phyloP scores from a whole-genome alignment of 2,329 filamentous ascomycete species.

The Pseudocercospora eumusae region DNA sequence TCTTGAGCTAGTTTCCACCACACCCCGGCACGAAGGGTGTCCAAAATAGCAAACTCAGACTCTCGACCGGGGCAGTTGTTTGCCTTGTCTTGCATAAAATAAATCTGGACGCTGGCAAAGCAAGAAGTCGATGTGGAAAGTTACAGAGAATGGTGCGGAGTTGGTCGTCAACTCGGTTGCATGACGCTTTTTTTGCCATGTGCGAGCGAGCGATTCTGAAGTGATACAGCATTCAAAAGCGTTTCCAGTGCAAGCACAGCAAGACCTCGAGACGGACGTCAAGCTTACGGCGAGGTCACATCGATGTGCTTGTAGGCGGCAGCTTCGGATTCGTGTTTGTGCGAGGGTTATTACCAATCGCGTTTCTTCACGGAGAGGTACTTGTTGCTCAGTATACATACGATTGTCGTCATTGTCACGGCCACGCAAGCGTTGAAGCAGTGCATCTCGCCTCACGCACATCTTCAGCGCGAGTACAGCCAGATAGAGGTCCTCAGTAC shows the following conservation, averaged over 20 bases:
- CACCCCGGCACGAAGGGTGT: neutral
- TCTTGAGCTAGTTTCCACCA: too few relatives aligned
- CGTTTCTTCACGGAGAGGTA: neutral
- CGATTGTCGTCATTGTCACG: neutral
- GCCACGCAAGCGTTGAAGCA: too few relatives aligned
- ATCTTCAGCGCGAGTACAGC: neutral
- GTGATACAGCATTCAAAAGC: too few relatives aligned
- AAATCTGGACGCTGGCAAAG: neutral
- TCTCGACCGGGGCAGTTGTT: neutral
- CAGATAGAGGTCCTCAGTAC: neutral
- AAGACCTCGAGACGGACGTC: too few relatives aligned
- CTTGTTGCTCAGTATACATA: neutral
- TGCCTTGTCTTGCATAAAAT: neutral
- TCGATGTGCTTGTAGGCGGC: neutral
- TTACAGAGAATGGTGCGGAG: neutral
- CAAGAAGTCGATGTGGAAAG: too few relatives aligned
- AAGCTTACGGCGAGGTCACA: too few relatives aligned
- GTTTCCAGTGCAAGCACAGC: too few relatives aligned
- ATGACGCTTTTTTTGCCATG: too few relatives aligned
- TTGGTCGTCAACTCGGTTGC: neutral
- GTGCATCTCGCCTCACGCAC: too few relatives aligned
- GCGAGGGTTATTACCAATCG: neutral
- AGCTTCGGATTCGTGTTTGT: conserved; percentile 1
- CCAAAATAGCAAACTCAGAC: conserved; percentile 4
- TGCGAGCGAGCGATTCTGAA: too few relatives aligned